phyloP scores from a whole-genome alignment of 1,139 yeast species.

The Pneumocystis sp. region DNA sequence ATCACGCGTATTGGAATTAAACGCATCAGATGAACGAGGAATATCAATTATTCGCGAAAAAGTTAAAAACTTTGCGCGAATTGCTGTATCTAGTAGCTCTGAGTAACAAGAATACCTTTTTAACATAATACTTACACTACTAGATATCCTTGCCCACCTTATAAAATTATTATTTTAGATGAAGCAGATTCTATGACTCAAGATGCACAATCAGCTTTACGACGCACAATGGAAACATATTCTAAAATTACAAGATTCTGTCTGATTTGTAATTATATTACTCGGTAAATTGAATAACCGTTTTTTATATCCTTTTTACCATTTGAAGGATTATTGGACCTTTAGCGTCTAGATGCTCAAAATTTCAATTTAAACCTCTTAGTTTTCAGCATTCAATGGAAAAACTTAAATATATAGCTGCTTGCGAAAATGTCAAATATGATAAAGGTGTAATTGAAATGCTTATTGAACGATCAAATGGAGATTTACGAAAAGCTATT shows the following conservation, averaged over 20 bases:
- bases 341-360: conserved; percentile 86
- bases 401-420: conserved; percentile 49
- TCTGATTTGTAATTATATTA: conserved; percentile 85
- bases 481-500: conserved; percentile 87
- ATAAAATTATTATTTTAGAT: conserved; percentile 66
- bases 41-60: conserved; percentile 82
- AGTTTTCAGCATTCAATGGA: conserved; percentile 55
- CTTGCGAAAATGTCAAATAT: conserved; percentile 32
- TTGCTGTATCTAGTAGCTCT: conserved; percentile 67
- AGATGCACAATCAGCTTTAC: conserved; percentile 88
- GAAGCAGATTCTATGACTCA: conserved; percentile 99
- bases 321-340: conserved; percentile 69
- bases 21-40: conserved; percentile 95
- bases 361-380: conserved; percentile 73
- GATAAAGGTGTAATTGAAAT: conserved; percentile 42
- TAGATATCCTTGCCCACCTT: conserved; percentile 85
- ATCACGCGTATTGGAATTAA: conserved; percentile 71
- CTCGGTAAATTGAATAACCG: conserved; percentile 24
- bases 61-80: conserved; percentile 79
- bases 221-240: conserved; percentile 94
- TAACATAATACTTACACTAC: conserved; percentile 21
- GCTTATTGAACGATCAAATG: conserved; percentile 55
- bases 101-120: conserved; percentile 26
- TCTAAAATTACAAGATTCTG: conserved; percentile 86
- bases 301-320: not conserved